Conservation (phyloP, 352 stramenopile genomes). For the Phytophthora ramorum region DNA sequence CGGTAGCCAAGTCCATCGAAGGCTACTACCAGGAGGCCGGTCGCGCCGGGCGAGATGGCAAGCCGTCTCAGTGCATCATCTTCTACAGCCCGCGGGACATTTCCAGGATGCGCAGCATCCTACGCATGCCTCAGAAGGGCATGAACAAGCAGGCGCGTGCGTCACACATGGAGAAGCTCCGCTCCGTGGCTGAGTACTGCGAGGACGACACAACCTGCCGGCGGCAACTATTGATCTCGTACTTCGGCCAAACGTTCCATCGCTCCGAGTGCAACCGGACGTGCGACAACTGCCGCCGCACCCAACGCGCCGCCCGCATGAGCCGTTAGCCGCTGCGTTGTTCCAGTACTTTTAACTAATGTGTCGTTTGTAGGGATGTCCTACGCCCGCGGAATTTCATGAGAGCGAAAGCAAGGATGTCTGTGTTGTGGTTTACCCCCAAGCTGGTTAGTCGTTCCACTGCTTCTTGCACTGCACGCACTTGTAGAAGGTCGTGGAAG, state of each 20-base stretch:
- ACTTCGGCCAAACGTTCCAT: conserved; percentile 83
- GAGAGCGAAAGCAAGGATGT: conserved; percentile 2
- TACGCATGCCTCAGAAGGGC: conserved; percentile 81
- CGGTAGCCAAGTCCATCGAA: conserved; percentile 94
- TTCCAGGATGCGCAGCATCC: conserved; percentile 81
- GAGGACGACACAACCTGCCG: conserved; percentile 79
- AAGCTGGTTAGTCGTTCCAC: conserved; percentile 90
- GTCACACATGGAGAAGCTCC: conserved; percentile 82
- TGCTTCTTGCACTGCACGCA: conserved; percentile 98
- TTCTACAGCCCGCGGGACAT: conserved; percentile 91
- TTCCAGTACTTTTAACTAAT: not conserved
- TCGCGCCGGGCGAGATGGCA: conserved; percentile 95
- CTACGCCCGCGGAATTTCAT: not conserved
- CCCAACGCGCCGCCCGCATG: conserved; percentile 39
- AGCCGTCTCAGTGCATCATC: conserved; percentile 91
- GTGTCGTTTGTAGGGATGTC: conserved; percentile 15
- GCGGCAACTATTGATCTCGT: conserved; percentile 75
- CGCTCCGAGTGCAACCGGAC: conserved; percentile 63
- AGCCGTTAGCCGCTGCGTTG: conserved; percentile 1
- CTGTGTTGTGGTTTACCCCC: not conserved
- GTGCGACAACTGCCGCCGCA: conserved; percentile 75
- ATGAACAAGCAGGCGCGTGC: conserved; percentile 77
- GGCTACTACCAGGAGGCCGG: conserved; percentile 99
- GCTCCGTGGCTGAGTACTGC: conserved; percentile 82
- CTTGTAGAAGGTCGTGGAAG: conserved; percentile 99